Conservation (phyloP, 164 flowering plant genomes). For the Nelumbo lutea region DNA sequence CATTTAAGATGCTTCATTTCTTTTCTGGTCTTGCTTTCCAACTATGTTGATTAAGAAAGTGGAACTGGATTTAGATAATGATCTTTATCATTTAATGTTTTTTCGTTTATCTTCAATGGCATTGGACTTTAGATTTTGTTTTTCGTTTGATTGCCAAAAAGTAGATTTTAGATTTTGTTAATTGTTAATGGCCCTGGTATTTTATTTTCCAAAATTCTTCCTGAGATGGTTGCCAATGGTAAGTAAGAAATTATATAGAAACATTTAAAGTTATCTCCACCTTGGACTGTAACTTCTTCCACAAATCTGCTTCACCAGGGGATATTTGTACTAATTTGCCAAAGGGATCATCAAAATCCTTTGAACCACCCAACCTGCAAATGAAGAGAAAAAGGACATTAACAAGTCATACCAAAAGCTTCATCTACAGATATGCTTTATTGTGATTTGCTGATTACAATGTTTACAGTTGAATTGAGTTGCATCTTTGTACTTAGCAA, state of each 20-base stretch:
- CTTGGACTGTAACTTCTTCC: slow-evolving; percentile 84
- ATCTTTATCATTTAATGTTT: neutral
- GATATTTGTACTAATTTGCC: slow-evolving; percentile 74
- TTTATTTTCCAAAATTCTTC: slow-evolving; percentile 50
- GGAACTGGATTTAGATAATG: neutral
- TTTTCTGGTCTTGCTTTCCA: neutral
- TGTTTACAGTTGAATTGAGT: too few relatives aligned
- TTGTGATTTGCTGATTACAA: too few relatives aligned
- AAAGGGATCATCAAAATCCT: slow-evolving; percentile 78
- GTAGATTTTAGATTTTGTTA: neutral
- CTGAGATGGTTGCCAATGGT: slow-evolving; percentile 49
- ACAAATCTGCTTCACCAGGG: slow-evolving; percentile 85
- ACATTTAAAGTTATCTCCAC: slow-evolving; percentile 26
- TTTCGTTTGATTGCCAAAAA: too few relatives aligned
- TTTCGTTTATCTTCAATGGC: too few relatives aligned
- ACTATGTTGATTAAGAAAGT: neutral
- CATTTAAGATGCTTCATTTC: neutral
- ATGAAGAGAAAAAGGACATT: neutral
- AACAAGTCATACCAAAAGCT: neutral
- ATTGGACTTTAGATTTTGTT: too few relatives aligned
- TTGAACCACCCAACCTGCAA: slow-evolving; percentile 85
- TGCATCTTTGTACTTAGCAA: too few relatives aligned
- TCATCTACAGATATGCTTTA: too few relatives aligned
- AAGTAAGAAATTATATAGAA: slow-evolving; percentile 4
- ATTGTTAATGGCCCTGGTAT: neutral